Percentiles rank a stretch among this genome's conserved stretches.
These are phyloP conservation scores for Buddleja alternifolia DNA, from an alignment of 257 asterid genomes.

Conservation along the genomic window DNA sequence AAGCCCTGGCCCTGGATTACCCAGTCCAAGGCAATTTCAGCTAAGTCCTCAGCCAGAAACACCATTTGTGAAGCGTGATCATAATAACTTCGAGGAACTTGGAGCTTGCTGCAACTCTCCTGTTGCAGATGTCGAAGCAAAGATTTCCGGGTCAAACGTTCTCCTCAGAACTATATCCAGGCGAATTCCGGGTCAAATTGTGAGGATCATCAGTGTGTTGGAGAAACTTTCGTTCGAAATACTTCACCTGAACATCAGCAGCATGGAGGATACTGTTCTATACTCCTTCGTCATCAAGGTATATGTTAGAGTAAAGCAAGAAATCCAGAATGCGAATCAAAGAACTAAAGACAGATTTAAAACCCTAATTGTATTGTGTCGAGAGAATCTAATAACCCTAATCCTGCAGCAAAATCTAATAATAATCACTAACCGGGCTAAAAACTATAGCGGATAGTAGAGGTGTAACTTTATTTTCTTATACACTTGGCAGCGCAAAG, in stretches of 20 bases:
- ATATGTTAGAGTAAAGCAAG: background rate
- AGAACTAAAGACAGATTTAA: no score
- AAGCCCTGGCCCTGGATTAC: slow-evolving; percentile 64
- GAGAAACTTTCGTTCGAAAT: slow-evolving; percentile 75
- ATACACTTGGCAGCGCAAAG: no score
- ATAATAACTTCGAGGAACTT: slow-evolving; percentile 54
- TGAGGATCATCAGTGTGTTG: slow-evolving; percentile 65
- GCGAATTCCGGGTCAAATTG: slow-evolving; percentile 72
- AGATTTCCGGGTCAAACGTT: slow-evolving; percentile 77
- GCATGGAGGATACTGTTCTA: slow-evolving; percentile 97
- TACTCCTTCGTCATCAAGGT: slow-evolving; percentile 93
- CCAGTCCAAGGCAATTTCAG: slow-evolving; percentile 59
- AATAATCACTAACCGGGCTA: no score
- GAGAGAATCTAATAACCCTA: no score
- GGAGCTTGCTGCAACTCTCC: slow-evolving; percentile 93
- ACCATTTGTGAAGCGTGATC: slow-evolving; percentile 35
- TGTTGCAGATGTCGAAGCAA: slow-evolving; percentile 84
- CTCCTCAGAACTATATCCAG: slow-evolving; percentile 65
- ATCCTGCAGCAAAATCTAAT: no score
- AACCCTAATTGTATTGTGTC: no score
- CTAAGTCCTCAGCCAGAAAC: slow-evolving; percentile 49
- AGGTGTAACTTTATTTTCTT: no score
- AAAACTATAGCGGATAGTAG: no score
- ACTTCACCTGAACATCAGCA: slow-evolving; percentile 85
- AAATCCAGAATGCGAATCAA: no score